Conservation (phyloP, 495 filamentous ascomycete genomes). For the Glutinoglossum americanum region DNA sequence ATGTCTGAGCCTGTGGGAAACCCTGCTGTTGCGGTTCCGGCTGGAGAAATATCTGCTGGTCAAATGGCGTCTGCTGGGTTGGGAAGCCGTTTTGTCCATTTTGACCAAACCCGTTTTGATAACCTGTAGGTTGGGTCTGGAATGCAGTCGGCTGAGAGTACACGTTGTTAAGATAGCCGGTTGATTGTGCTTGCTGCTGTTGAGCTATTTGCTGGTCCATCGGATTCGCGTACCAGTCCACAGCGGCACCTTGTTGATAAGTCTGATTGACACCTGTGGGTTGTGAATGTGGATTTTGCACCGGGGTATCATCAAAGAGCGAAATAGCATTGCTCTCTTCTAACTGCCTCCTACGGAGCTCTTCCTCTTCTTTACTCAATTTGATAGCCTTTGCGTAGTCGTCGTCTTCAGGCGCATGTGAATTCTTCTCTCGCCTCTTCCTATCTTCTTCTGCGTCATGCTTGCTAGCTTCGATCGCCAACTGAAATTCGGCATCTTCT, state of each 20-base stretch:
- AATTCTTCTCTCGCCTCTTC: conserved; percentile 38
- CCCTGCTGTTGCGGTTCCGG: conserved; percentile 10
- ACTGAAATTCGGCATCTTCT: conserved; percentile 76
- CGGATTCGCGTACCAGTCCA: conserved; percentile 94
- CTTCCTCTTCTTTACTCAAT: conserved; percentile 88
- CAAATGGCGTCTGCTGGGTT: conserved; percentile 32
- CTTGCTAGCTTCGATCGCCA: conserved; percentile 94
- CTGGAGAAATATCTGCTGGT: conserved; percentile 12
- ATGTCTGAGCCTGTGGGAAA: conserved; percentile 33
- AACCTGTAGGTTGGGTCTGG: conserved; percentile 37
- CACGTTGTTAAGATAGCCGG: conserved; percentile 69
- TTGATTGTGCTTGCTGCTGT: conserved; percentile 49
- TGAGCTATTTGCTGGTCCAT: conserved; percentile 52
- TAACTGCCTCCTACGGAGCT: conserved; percentile 63
- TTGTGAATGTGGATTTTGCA: conserved; percentile 41
- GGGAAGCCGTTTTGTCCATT: conserved; percentile 26
- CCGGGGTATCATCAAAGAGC: conserved; percentile 68
- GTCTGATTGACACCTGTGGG: conserved; percentile 82
- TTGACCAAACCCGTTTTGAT: conserved; percentile 26
- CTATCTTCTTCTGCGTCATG: conserved; percentile 85
- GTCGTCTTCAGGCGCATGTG: conserved; percentile 31
- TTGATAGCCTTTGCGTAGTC: conserved; percentile 91
- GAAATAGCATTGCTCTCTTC: conserved; percentile 74
- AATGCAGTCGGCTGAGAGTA: conserved; percentile 55
- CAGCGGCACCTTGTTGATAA: conserved; percentile 84